phyloP scores from a whole-genome alignment of 2,329 filamentous ascomycete species.

The Fusarium sp. region DNA sequence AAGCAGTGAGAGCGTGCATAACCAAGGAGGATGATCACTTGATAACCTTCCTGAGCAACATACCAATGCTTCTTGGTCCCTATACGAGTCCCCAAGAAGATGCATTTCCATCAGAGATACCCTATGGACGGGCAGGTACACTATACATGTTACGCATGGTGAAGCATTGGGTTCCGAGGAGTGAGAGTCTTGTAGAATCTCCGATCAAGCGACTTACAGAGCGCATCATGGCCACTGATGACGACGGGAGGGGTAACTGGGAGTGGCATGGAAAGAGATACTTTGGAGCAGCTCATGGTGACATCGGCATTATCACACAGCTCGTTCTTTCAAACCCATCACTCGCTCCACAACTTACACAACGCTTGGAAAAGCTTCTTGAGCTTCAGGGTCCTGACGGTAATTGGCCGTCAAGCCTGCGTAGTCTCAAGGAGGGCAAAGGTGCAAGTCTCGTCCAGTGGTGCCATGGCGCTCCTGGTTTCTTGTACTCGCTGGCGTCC shows the following conservation, averaged over 20 bases:
- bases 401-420: slow-evolving; percentile 71
- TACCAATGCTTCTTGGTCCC: slow-evolving; percentile 49
- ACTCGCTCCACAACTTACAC: slow-evolving; percentile 65
- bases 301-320: slow-evolving; percentile 78
- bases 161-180: slow-evolving; percentile 64
- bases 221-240: slow-evolving; percentile 65
- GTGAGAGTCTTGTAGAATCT: slow-evolving; percentile 61
- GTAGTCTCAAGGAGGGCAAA: slow-evolving; percentile 53
- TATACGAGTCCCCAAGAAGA: slow-evolving; percentile 49
- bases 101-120: slow-evolving; percentile 67
- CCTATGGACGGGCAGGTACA: slow-evolving; percentile 75
- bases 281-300: slow-evolving; percentile 75
- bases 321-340: slow-evolving; percentile 68
- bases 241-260: slow-evolving; percentile 63
- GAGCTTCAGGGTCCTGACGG: slow-evolving; percentile 70
- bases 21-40: slow-evolving; percentile 54
- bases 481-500: slow-evolving; percentile 68
- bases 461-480: slow-evolving; percentile 75
- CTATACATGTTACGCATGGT: slow-evolving; percentile 76
- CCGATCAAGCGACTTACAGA: slow-evolving; percentile 68
- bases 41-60: slow-evolving; percentile 55
- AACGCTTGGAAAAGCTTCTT: slow-evolving; percentile 66
- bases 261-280: slow-evolving; percentile 72
- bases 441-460: slow-evolving; percentile 68
- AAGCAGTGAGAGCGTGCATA: slow-evolving; percentile 60